Evolutionary conservation across 169 alveolate genomes (phyloP).

Genomic region (Toxoplasma gondii): DNA sequence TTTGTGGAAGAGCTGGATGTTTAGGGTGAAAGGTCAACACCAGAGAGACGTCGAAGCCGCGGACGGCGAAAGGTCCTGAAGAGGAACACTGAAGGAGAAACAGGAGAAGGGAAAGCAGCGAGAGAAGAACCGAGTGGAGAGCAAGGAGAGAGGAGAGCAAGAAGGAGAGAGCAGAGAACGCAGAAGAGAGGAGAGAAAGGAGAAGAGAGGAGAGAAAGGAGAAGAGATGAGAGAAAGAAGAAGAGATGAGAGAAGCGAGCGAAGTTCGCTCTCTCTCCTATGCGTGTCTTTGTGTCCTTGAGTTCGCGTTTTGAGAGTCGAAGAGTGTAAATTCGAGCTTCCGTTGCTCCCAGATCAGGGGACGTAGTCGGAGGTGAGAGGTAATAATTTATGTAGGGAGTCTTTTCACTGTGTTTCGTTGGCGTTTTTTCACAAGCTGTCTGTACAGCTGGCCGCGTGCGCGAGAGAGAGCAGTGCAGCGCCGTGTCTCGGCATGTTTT

Average conservation of each 20-base stretch:
- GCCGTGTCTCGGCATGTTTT: too few species aligned
- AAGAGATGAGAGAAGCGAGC: not conserved
- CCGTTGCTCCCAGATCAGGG: not conserved
- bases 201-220: not conserved
- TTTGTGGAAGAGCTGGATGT: conserved; percentile 7
- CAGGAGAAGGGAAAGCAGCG: not conserved
- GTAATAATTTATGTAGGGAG: too few species aligned
- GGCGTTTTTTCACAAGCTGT: too few species aligned
- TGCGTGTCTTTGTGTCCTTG: not conserved
- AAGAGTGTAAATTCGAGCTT: not conserved
- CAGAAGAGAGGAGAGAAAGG: not conserved
- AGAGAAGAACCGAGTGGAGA: not conserved
- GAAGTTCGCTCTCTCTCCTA: not conserved
- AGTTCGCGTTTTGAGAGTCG: too few species aligned
- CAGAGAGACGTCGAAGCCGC: not conserved
- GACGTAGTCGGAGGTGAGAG: too few species aligned
- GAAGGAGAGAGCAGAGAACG: not conserved
- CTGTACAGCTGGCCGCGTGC: too few species aligned
- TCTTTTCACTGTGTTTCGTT: too few species aligned
- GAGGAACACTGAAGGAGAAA: not conserved
- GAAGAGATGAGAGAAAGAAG: not conserved
- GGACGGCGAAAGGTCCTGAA: not conserved
- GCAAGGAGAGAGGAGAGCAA: not conserved
- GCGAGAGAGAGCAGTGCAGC: too few species aligned
- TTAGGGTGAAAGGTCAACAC: not conserved